phyloP scores from a whole-genome alignment of 768 basidiomycete species.

The Bullera alba region DNA sequence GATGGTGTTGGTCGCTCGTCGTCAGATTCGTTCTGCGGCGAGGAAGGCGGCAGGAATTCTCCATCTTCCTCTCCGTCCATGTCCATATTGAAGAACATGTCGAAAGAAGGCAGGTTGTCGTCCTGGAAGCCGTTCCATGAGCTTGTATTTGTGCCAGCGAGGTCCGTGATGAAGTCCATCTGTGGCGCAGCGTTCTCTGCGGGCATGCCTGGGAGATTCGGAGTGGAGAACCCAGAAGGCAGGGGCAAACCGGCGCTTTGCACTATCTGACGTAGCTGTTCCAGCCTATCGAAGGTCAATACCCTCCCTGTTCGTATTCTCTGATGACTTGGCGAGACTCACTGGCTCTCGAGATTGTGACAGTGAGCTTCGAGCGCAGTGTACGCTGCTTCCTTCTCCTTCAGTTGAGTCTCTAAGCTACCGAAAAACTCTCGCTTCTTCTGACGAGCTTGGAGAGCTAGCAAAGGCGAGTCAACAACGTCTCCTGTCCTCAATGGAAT shows the following conservation, averaged over 20 bases:
- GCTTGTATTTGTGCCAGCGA: not conserved
- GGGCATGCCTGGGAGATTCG: not conserved
- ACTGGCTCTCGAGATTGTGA: conserved; percentile 12
- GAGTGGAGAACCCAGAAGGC: conserved; percentile 1
- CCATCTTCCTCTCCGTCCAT: conserved; percentile 10
- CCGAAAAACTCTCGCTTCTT: conserved; percentile 20
- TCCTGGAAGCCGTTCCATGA: not conserved
- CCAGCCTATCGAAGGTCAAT: conserved; percentile 1
- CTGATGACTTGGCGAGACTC: not conserved
- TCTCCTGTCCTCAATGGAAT: not conserved
- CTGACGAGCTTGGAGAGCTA: conserved; percentile 18
- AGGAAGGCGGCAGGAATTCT: not conserved
- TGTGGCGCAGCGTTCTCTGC: not conserved
- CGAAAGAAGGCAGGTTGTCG: conserved; percentile 8
- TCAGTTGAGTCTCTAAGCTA: conserved; percentile 8
- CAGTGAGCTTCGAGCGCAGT: conserved; percentile 8
- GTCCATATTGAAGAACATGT: conserved; percentile 4
- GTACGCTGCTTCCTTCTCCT: conserved; percentile 7
- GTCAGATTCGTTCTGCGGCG: not conserved
- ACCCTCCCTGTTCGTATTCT: not conserved
- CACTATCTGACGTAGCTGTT: conserved; percentile 7
- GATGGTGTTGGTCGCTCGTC: not conserved
- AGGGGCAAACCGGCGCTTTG: conserved; percentile 9
- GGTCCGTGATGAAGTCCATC: not conserved
- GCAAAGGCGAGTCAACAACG: not conserved